Evolutionary conservation across 2,329 filamentous ascomycete species (phyloP).

Genomic region (Epichloe uncinata): DNA sequence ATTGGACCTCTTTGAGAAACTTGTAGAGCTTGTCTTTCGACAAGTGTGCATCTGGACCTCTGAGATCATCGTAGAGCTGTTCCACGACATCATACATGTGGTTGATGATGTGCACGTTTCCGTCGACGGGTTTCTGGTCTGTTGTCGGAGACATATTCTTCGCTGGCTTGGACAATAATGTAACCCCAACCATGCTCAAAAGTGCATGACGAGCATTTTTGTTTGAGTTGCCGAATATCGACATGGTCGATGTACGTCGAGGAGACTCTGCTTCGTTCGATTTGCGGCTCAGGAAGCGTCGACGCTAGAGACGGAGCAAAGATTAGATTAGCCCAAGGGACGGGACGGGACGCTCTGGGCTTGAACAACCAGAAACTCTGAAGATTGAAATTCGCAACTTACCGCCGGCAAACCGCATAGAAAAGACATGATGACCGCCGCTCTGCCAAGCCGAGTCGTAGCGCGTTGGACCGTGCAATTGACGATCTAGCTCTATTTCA

Average conservation of each 20-base stretch:
- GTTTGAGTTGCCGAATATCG: constrained; percentile 26
- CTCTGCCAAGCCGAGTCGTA: background rate
- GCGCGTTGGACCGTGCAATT: background rate
- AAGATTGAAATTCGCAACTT: constrained; percentile 3
- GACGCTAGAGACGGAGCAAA: constrained; percentile 5
- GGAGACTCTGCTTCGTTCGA: constrained; percentile 10
- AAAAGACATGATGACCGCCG: constrained; percentile 9
- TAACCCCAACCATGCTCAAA: constrained; percentile 20
- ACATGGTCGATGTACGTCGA: constrained; percentile 23
- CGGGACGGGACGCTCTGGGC: background rate
- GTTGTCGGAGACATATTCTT: constrained; percentile 15
- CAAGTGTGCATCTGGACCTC: constrained; percentile 19
- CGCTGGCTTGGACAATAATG: constrained; percentile 13
- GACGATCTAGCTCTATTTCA: background rate
- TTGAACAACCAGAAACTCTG: background rate
- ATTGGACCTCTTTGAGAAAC: constrained; percentile 39
- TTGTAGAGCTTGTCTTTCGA: constrained; percentile 25
- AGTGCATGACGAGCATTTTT: constrained; percentile 16
- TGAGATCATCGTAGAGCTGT: constrained; percentile 32
- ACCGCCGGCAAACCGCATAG: constrained; percentile 14
- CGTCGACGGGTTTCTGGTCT: constrained; percentile 9
- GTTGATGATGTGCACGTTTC: constrained; percentile 30
- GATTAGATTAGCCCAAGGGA: constrained; percentile 5
- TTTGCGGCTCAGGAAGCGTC: constrained; percentile 8
- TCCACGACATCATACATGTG: constrained; percentile 35